Percentiles rank a stretch among this genome's conserved stretches.
Conservation (phyloP, 148 eudicot genomes). For the Fagopyrum homotropicum region DNA sequence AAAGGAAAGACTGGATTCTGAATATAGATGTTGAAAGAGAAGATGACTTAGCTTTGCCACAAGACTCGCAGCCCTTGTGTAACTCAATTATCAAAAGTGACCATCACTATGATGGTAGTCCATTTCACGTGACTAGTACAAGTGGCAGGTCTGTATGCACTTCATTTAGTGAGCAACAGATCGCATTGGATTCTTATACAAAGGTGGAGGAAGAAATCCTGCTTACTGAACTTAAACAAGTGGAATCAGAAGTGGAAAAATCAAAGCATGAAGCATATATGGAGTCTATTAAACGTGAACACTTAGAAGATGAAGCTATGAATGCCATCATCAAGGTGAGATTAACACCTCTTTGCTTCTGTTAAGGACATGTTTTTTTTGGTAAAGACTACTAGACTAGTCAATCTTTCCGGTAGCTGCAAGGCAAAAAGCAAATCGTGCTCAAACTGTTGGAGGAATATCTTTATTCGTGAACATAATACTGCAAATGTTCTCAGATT, state of each 20-base stretch:
- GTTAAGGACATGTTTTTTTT: neutral
- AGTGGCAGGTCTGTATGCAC: constrained; percentile 20
- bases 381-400: too few species aligned
- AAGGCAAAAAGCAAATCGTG: neutral
- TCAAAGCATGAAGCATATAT: constrained; percentile 33
- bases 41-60: constrained; percentile 21
- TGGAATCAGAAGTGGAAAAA: constrained; percentile 31
- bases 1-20: constrained; percentile 19
- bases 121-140: neutral
- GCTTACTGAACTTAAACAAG: constrained; percentile 34
- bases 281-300: constrained; percentile 42
- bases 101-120: constrained; percentile 3
- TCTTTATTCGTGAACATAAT: neutral
- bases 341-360: constrained; percentile 1
- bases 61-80: neutral
- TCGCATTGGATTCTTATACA: constrained; percentile 24
- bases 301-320: constrained; percentile 48
- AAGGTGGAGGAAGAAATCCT: constrained; percentile 42
- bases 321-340: constrained; percentile 46
- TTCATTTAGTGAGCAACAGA: constrained; percentile 27
- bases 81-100: constrained; percentile 18
- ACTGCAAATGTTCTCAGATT: too few species aligned
- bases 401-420: too few species aligned
- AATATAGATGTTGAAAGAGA: constrained; percentile 20
- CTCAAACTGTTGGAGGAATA: neutral